Percentiles rank a stretch among this genome's conserved stretches.
These are phyloP conservation scores for Candida schatavii DNA, from an alignment of 805 yeast genomes.

Conservation along the genomic window DNA sequence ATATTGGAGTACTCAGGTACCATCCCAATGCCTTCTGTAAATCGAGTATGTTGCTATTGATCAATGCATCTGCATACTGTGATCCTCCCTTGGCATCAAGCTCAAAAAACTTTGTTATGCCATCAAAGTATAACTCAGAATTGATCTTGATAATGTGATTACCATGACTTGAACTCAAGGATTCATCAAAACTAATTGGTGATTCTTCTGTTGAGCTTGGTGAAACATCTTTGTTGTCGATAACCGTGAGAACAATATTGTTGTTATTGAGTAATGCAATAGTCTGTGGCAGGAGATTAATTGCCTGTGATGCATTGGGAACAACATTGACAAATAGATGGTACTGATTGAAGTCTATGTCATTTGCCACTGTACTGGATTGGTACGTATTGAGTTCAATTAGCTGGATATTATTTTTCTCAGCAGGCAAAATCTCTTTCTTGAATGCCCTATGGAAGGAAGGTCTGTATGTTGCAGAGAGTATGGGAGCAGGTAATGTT, in stretches of 20 bases:
- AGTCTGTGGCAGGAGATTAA: slow-evolving; percentile 11
- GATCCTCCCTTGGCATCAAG: slow-evolving; percentile 31
- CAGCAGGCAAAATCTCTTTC: slow-evolving; percentile 7
- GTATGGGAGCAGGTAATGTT: slow-evolving; percentile 26
- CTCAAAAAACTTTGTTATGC: slow-evolving; percentile 27
- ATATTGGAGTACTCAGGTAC: slow-evolving; percentile 21
- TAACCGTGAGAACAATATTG: slow-evolving; percentile 29
- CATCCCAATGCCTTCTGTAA: slow-evolving; percentile 28
- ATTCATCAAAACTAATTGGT: slow-evolving; percentile 18
- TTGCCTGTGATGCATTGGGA: slow-evolving; percentile 14
- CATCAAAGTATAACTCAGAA: slow-evolving; percentile 22
- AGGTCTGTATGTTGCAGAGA: slow-evolving; percentile 25
- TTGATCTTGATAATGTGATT: slow-evolving; percentile 33
- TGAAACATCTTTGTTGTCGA: slow-evolving; percentile 38
- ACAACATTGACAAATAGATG: slow-evolving; percentile 24
- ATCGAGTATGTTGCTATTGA: slow-evolving; percentile 36
- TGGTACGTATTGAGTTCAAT: slow-evolving; percentile 19
- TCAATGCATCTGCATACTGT: slow-evolving; percentile 25
- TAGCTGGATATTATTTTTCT: slow-evolving; percentile 16
- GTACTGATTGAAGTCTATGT: slow-evolving; percentile 11
- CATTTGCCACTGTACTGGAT: neutral
- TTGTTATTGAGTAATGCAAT: slow-evolving; percentile 11
- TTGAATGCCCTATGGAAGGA: slow-evolving; percentile 13
- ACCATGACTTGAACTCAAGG: slow-evolving; percentile 9
- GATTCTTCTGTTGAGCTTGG: slow-evolving; percentile 32